A percentile compares a stretch with the other conserved stretches of the same genome.
phyloP scores from a whole-genome alignment of 2,329 filamentous ascomycete species.

The Metarhizium guizhouense region DNA sequence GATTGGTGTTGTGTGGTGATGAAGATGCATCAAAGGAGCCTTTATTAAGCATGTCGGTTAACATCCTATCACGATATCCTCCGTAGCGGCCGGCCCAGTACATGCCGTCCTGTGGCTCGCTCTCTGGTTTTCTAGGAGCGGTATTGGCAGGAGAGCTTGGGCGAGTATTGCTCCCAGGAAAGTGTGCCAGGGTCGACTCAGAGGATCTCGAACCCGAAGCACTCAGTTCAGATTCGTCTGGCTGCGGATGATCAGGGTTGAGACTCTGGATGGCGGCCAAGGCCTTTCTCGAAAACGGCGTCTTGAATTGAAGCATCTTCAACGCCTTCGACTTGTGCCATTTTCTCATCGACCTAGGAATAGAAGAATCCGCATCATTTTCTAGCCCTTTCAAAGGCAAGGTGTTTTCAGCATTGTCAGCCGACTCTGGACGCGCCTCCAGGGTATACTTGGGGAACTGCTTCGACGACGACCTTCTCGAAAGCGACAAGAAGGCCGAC shows the following conservation, averaged over 20 bases:
- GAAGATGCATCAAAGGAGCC: not conserved
- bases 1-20: not conserved
- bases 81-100: constrained; percentile 58
- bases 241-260: constrained; percentile 9
- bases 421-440: not conserved
- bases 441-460: constrained; percentile 8
- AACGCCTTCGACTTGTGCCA: constrained; percentile 38
- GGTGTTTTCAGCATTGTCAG: constrained; percentile 19
- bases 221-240: not conserved
- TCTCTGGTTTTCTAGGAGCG: constrained; percentile 21
- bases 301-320: constrained; percentile 33
- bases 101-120: constrained; percentile 33
- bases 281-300: constrained; percentile 31
- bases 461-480: constrained; percentile 11
- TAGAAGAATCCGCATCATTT: not conserved
- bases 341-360: constrained; percentile 11
- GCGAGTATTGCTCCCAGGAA: not conserved
- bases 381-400: constrained; percentile 6
- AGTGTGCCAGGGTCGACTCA: not conserved
- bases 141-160: not conserved
- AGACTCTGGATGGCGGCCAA: constrained; percentile 12
- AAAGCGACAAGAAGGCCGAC: constrained; percentile 1
- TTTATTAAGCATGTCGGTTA: constrained; percentile 17
- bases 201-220: not conserved
- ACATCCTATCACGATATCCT: constrained; percentile 41